Conservation (phyloP, 768 basidiomycete genomes). For the Lactarius hatsudake region DNA sequence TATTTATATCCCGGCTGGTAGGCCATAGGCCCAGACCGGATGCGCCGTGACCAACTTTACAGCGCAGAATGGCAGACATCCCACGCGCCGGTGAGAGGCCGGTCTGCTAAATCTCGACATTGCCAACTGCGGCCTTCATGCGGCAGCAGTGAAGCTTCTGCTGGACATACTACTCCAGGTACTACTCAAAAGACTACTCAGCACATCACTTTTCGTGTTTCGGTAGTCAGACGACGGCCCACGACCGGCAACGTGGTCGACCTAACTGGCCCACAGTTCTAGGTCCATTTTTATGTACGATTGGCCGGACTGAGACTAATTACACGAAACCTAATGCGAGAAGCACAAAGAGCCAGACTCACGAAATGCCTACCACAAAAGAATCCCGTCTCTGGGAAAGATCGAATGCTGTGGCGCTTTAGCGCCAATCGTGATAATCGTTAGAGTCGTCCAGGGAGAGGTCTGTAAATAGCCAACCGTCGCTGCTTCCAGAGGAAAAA, state of each 20-base stretch:
- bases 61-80: too few relatives aligned
- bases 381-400: not conserved
- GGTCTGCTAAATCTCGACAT: too few relatives aligned
- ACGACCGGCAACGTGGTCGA: not conserved
- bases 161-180: too few relatives aligned
- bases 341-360: not conserved
- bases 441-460: not conserved
- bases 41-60: not conserved
- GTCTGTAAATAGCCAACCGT: constrained; percentile 6
- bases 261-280: not conserved
- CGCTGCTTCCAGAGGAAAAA: not conserved
- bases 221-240: not conserved
- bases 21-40: too few relatives aligned
- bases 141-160: too few relatives aligned
- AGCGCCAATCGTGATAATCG: constrained; percentile 1
- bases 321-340: not conserved
- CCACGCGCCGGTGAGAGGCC: too few relatives aligned
- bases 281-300: not conserved
- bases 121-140: too few relatives aligned
- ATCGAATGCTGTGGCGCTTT: not conserved
- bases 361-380: not conserved
- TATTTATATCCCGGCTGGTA: too few relatives aligned
- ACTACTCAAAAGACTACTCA: too few relatives aligned
- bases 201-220: too few relatives aligned
- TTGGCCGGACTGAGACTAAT: not conserved